phyloP scores from a whole-genome alignment of 2,329 filamentous ascomycete genomes.

The Aspergillus brunneoviolaceus region DNA sequence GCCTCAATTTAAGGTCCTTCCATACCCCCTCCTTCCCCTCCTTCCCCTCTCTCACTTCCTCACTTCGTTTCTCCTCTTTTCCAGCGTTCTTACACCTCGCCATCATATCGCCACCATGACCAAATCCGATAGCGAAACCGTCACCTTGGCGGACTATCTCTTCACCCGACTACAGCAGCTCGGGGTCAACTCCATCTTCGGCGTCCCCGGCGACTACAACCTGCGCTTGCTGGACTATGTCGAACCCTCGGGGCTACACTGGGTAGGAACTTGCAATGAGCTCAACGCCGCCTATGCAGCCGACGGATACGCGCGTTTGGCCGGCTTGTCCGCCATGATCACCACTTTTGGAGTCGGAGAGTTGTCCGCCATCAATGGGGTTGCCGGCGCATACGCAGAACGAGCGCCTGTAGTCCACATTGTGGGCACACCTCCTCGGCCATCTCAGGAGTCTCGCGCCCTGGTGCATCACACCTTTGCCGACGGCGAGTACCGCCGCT shows the following conservation, averaged over 20 bases:
- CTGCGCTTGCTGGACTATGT: conserved; percentile 67
- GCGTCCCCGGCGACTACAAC: conserved; percentile 69
- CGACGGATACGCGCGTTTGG: conserved; percentile 34
- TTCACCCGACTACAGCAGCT: conserved; percentile 64
- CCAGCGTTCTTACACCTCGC: not conserved
- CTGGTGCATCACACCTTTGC: conserved; percentile 65
- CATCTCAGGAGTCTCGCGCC: conserved; percentile 45
- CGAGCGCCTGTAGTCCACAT: conserved; percentile 66
- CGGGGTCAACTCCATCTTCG: conserved; percentile 65
- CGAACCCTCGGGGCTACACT: conserved; percentile 57
- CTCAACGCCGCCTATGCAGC: conserved; percentile 61
- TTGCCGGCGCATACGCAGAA: conserved; percentile 73
- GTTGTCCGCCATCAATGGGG: conserved; percentile 67
- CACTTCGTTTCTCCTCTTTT: not conserved
- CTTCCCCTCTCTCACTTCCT: not conserved
- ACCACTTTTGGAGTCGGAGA: conserved; percentile 59
- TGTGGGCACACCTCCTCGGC: conserved; percentile 53
- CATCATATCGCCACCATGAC: not conserved
- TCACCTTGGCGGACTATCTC: conserved; percentile 53
- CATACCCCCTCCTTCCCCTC: not conserved
- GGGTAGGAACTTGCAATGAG: conserved; percentile 69
- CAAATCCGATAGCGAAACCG: conserved; percentile 4
- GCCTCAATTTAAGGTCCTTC: not conserved
- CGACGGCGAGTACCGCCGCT: conserved; percentile 18
- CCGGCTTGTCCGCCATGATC: conserved; percentile 26